Base-by-base conservation (phyloP, 768 basidiomycete species). In the Boletus barrowsii region DNA sequence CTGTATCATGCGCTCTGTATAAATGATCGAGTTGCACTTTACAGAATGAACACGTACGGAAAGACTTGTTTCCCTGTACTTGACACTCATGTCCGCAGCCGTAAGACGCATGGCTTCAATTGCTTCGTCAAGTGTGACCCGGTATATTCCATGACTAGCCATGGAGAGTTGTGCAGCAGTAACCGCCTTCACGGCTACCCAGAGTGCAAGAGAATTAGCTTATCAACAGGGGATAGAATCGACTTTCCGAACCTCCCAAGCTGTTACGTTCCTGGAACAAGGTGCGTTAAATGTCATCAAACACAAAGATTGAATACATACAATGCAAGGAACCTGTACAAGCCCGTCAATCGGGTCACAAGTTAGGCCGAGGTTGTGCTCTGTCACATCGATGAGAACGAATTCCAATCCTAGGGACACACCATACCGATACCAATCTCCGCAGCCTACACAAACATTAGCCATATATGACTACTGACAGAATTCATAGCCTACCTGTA, bases 251-350 rank as follows among this genome's bases (percentile, higher is more conserved):
- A 88, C 90, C 90, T 74, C 90, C 90, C 22, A 93, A 74, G 70
- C 88, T 90, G 67, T 93, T 93, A 30, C 92, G 82, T 71, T 92
- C 88, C 86, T 88, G 60, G 5, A 51, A 10, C 41, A 42, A 13
- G 42, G 11, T 49, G 15, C 8, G 51, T 58, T 29, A 62, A 14
- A 47, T 35, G n/a, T 13, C 29, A 40, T 52, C 26, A 29, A 30
- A 48, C 32, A 46, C 20, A 24, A 52, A 53, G 55, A 10, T 32
- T 9, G 15, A 47, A 41, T 20, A 59, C 57, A 64, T 71, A 93
- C 93, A 54, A 97, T 97, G 67, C 96, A 98, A 7, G 95, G 95
- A 9, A 97, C 92, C 68, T 97, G 93, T 3, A 96, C 93, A 11
- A 95, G 79, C 0, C 93, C 93, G 60, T 92, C 91, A 52, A 93